Evolutionary conservation across 2,329 filamentous ascomycete genomes (phyloP).

Genomic region (Trichoderma lentiforme): DNA sequence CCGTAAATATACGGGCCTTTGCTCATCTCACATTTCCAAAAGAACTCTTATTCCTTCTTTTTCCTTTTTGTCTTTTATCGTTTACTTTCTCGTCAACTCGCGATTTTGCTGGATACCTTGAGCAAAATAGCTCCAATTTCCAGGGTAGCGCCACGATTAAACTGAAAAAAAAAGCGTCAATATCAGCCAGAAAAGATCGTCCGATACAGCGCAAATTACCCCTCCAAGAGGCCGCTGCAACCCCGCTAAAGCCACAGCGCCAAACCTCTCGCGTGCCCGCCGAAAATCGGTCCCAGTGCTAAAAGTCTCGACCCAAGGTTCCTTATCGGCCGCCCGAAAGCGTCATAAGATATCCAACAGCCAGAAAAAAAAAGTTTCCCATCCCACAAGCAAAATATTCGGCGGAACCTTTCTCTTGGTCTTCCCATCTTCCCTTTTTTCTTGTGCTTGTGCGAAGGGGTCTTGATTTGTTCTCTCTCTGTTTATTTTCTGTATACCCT

Average conservation of each 20-base stretch:
- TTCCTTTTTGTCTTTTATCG: neutral
- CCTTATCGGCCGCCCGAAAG: conserved; percentile 7
- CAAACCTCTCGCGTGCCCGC: neutral
- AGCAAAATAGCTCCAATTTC: neutral
- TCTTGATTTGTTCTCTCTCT: conserved; percentile 1
- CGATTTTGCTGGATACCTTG: neutral
- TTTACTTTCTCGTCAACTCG: neutral
- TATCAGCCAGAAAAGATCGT: neutral
- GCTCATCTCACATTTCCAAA: neutral
- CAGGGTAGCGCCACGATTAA: neutral
- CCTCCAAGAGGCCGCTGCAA: neutral
- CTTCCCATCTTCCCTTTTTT: neutral
- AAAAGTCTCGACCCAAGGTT: neutral
- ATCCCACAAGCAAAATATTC: neutral
- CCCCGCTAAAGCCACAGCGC: neutral
- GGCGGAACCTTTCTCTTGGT: neutral
- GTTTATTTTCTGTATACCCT: neutral
- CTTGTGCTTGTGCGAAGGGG: neutral
- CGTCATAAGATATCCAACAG: conserved; percentile 5
- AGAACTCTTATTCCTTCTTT: neutral
- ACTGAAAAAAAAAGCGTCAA: neutral
- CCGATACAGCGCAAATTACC: neutral
- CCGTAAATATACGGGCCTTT: neutral
- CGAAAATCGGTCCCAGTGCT: conserved; percentile 13
- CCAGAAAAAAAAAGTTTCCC: conserved; percentile 12